Conservation (phyloP, 129 eudicot genomes). For the Calendula officinalis region DNA sequence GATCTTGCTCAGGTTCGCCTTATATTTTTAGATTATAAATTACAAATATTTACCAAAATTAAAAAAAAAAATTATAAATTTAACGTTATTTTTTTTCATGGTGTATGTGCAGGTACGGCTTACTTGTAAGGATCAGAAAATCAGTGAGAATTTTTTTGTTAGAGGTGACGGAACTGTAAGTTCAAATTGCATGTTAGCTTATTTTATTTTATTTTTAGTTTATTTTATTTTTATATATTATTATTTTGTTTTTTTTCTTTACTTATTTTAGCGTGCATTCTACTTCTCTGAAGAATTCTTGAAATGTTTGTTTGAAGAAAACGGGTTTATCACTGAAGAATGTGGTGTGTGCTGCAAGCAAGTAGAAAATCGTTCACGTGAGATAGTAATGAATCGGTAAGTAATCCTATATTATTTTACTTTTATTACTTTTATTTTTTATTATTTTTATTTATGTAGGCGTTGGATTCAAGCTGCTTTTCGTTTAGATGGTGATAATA, state of each 20-base stretch:
- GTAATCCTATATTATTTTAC: constrained; percentile 14
- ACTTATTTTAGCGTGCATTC: constrained; percentile 71
- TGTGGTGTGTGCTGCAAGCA: constrained; percentile 82
- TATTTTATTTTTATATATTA: neutral
- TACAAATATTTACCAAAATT: neutral
- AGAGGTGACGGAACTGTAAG: constrained; percentile 99
- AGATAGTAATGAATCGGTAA: constrained; percentile 89
- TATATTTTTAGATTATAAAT: neutral
- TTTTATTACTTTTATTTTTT: neutral
- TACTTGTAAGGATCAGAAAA: constrained; percentile 84
- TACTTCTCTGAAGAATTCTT: constrained; percentile 89
- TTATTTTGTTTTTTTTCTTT: neutral
- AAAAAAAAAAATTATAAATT: neutral
- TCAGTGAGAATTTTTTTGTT: constrained; percentile 91
- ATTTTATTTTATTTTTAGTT: neutral
- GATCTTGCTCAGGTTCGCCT: constrained; percentile 94
- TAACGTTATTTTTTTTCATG: neutral
- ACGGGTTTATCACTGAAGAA: constrained; percentile 65
- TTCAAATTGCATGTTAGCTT: constrained; percentile 12
- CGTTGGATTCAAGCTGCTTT: constrained; percentile 98
- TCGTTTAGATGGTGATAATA: constrained; percentile 18
- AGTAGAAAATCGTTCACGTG: constrained; percentile 93
- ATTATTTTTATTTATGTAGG: constrained; percentile 38
- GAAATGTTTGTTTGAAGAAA: constrained; percentile 54
- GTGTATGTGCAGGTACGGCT: constrained; percentile 60